phyloP scores from a whole-genome alignment of 306 rosid genomes.

The Vigna mungo region DNA sequence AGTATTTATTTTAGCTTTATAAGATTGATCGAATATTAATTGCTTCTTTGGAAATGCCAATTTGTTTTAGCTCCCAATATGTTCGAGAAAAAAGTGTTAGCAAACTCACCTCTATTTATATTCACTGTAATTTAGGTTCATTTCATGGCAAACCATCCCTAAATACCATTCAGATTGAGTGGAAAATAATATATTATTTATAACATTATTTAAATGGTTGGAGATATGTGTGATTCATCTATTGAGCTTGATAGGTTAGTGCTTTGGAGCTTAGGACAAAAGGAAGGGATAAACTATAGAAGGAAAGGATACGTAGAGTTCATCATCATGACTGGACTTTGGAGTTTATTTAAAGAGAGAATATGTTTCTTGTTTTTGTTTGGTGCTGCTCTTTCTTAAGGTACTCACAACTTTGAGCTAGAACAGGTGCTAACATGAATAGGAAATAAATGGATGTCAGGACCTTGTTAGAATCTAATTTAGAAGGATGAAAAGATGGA shows the following conservation, averaged over 20 bases:
- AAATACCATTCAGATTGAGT: neutral
- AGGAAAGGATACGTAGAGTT: neutral
- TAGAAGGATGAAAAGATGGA: neutral
- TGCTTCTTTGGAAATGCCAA: neutral
- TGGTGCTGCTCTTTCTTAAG: neutral
- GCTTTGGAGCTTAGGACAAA: neutral
- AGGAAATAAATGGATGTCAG: constrained; percentile 5
- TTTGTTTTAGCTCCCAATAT: neutral
- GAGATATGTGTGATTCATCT: constrained; percentile 12
- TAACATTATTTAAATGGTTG: neutral
- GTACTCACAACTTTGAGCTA: too few species aligned
- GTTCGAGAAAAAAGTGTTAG: neutral
- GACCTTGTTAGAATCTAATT: neutral
- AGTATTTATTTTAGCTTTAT: constrained; percentile 8
- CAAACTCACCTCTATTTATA: neutral
- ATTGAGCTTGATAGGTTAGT: constrained; percentile 5
- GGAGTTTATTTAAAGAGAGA: neutral
- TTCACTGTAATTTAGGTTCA: neutral
- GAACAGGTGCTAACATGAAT: neutral
- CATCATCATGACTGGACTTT: constrained; percentile 8
- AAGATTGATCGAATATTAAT: neutral
- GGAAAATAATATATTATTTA: neutral
- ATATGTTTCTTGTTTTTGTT: constrained; percentile 20
- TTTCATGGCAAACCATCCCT: neutral
- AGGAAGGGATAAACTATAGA: neutral